These are phyloP conservation scores for Pilobolus umbonatus DNA, from an alignment of 192 early-diverging fungal genomes.

Conservation along the genomic window DNA sequence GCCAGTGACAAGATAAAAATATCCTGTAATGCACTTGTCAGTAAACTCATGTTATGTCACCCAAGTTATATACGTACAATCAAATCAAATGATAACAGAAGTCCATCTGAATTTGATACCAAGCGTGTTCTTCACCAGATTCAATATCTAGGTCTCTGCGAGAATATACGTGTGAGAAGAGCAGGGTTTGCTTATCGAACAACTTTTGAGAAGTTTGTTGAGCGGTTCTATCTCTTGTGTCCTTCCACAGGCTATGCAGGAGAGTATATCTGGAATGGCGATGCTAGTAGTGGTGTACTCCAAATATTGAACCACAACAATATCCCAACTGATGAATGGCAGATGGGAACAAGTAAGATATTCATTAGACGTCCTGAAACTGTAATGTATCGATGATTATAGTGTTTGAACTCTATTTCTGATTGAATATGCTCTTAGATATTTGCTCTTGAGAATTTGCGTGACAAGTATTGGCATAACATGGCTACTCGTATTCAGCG, in stretches of 20 bases:
- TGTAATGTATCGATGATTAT: conserved; percentile 20
- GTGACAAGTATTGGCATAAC: conserved; percentile 94
- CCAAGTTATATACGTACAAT: conserved; percentile 97
- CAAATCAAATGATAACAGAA: conserved; percentile 97
- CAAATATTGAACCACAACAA: conserved; percentile 83
- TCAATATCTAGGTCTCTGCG: conserved; percentile 93
- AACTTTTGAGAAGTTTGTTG: conserved; percentile 48
- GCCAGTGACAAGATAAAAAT: conserved; percentile 94
- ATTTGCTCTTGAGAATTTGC: conserved; percentile 86
- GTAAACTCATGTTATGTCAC: conserved; percentile 91
- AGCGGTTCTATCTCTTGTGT: conserved; percentile 74
- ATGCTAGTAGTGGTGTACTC: conserved; percentile 61
- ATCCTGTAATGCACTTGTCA: conserved; percentile 80
- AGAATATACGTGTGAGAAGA: conserved; percentile 96
- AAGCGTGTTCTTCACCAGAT: conserved; percentile 95
- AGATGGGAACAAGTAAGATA: conserved; percentile 90
- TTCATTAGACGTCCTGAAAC: conserved; percentile 97
- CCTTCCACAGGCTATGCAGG: conserved; percentile 76
- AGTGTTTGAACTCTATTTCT: not conserved
- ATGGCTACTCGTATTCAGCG: conserved; percentile 93
- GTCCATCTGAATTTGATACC: conserved; percentile 84
- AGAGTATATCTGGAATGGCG: conserved; percentile 80
- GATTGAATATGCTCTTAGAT: conserved; percentile 29
- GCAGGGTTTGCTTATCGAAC: conserved; percentile 90
- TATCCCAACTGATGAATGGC: conserved; percentile 86